phyloP scores from a whole-genome alignment of 352 stramenopile genomes.

The Sclerospora graminicola region DNA sequence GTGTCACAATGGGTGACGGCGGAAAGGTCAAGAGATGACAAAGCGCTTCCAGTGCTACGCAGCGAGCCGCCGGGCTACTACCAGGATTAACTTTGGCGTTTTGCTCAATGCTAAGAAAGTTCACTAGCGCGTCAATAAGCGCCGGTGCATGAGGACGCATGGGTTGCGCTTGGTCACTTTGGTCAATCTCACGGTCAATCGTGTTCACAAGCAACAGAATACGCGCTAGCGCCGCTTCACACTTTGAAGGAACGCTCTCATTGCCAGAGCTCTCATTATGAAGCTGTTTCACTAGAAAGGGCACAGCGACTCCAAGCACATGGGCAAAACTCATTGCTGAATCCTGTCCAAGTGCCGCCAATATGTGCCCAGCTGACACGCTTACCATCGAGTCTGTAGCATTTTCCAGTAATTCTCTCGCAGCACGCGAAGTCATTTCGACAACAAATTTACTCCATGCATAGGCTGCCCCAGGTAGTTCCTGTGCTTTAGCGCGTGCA shows the following conservation, averaged over 20 bases:
- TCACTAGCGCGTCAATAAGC: slow-evolving; percentile 49
- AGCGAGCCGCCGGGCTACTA: slow-evolving; percentile 40
- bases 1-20: slow-evolving; percentile 63
- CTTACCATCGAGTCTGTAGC: slow-evolving; percentile 76
- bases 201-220: slow-evolving; percentile 68
- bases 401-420: slow-evolving; percentile 51
- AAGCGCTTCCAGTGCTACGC: slow-evolving; percentile 52
- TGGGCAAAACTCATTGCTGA: slow-evolving; percentile 55
- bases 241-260: slow-evolving; percentile 38
- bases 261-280: slow-evolving; percentile 15
- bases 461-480: slow-evolving; percentile 43
- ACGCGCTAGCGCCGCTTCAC: slow-evolving; percentile 53
- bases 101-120: slow-evolving; percentile 36
- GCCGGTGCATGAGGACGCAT: slow-evolving; percentile 59
- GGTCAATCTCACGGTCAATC: slow-evolving; percentile 77
- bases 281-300: slow-evolving; percentile 59
- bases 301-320: slow-evolving; percentile 54
- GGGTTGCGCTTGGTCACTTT: slow-evolving; percentile 52
- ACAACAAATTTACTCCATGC: slow-evolving; percentile 84
- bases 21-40: slow-evolving; percentile 71
- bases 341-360: slow-evolving; percentile 58
- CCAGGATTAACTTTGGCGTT: slow-evolving; percentile 9
- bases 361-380: slow-evolving; percentile 56
- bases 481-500: slow-evolving; percentile 46
- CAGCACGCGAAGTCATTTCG: slow-evolving; percentile 55